phyloP scores from a whole-genome alignment of 352 stramenopile genomes.

The Phytophthora foliorum region DNA sequence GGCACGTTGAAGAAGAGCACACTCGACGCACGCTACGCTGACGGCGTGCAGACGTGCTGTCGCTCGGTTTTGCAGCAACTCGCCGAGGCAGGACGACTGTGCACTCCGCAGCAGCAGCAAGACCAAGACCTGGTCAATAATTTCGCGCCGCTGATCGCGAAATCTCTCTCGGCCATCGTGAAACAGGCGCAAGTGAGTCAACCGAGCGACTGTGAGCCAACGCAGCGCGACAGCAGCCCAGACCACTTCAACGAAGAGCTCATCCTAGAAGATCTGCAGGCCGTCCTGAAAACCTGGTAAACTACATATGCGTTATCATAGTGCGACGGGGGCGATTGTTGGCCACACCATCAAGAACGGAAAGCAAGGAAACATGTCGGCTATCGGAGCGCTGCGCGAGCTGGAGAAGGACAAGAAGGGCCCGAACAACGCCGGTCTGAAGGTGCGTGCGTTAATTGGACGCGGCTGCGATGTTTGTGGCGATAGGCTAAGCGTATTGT shows the following conservation, averaged over 20 bases:
- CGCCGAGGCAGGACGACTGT: conserved; percentile 47
- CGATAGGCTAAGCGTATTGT: conserved; percentile 17
- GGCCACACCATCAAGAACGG: conserved; percentile 44
- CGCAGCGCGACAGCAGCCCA: conserved; percentile 2
- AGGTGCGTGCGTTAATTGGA: conserved; percentile 38
- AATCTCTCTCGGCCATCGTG: conserved; percentile 52
- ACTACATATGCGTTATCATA: conserved; percentile 26
- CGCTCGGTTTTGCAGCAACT: conserved; percentile 60
- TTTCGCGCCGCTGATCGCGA: conserved; percentile 66
- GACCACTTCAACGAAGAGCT: conserved; percentile 34
- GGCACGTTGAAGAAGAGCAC: conserved; percentile 61
- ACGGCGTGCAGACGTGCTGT: conserved; percentile 49
- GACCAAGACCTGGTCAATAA: conserved; percentile 59
- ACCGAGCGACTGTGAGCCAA: neutral
- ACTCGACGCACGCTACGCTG: conserved; percentile 58
- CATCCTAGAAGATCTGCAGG: conserved; percentile 42
- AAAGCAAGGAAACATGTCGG: conserved; percentile 68
- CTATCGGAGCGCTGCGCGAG: conserved; percentile 82
- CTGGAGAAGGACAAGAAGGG: conserved; percentile 90
- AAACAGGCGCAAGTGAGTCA: conserved; percentile 30
- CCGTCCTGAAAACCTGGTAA: conserved; percentile 36
- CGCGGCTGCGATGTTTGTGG: neutral
- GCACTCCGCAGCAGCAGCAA: conserved; percentile 60
- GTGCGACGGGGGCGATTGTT: conserved; percentile 35
- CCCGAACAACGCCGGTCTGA: conserved; percentile 62